Evolutionary conservation across 2,329 filamentous ascomycete genomes (phyloP), one percentile per base, ranked within the genome.

Genomic region (Pezicula neosporulosa): DNA sequence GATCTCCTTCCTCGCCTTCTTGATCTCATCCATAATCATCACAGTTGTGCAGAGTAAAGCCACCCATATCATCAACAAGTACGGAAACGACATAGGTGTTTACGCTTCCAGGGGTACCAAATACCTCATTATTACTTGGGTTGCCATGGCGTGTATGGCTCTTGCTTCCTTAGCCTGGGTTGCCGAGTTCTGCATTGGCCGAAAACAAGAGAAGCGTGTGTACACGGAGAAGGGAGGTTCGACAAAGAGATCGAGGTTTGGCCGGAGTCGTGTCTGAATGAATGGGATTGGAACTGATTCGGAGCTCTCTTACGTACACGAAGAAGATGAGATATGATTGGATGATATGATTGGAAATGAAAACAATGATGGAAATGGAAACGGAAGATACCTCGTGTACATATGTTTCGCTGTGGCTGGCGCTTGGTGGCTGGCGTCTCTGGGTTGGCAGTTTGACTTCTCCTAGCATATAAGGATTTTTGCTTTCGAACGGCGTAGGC

Each of bases 21-120:
- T 87, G 3, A 83, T 85, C 48, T 84, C 87, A 44, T 92, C 87
- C 18, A 90, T 90, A 59, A 86, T 92, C 21, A 81, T 84, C 24
- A 87, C 81, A 0, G 85, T 87, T 16, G 67, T 84, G 4, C 74
- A 76, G 10, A 72, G 77, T 49, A 80, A 83, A 64, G 79, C 75
- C 3, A 66, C 72, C 2, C 59, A 75, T 16, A 60, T 77, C 0
- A 73, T 86, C 76, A 44, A 68, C 8, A 62, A 67, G 33, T 61
- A 62, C 30, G 63, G 63, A 0, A 63, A 66, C 27, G 57, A 60
- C 5, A 59, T 68, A 13, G 65, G 66, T 2, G 35, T 65, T 1
- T 63, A 63, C 36, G 66, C 66, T 1, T 64, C 70, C 19, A 73
- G 71, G 52, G 82, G 83, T 0, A 66, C 60, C 15, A 79, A 77